Base-by-base conservation (phyloP, 2,329 filamentous ascomycete species). In the Dactylellina leptospora region DNA sequence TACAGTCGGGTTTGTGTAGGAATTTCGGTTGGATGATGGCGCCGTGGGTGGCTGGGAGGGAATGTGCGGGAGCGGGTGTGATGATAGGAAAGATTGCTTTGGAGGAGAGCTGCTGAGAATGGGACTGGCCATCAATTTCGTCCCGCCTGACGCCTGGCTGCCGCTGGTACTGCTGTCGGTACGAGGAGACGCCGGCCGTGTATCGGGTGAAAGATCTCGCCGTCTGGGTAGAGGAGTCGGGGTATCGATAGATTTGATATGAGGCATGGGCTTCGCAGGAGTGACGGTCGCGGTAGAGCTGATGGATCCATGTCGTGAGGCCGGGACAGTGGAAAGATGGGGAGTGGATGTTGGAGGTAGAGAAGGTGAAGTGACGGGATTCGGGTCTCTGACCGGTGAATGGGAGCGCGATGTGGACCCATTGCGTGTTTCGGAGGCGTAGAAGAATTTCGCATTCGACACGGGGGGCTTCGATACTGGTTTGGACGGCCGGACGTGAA, bases 361-460 rank as follows among this genome's bases (percentile, higher is more conserved):
- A n/a, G n/a, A n/a, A 42, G 62, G 62, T 18, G 62, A 68, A n/a
- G 62, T 53, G 28, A 68, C 11, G 13, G 16, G 27, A 25, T 44
- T 53, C 10, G 44, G 44, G 40, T 71, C 66, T 22, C 66, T 60
- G 42, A 71, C 66, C 3, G 66, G 66, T 4, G 66, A 71, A 51
- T 63, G 58, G 13, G 66, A 63, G 20, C 66, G 66, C 18, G 66
- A 71, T 6, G 58, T 63, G 3, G 66, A 63, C 36, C 66, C 66
- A 42, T 8, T 18, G 20, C 66, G 66, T 11, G 81, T 81, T 27
- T 88, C 87, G 79, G 91, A 90, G 70, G 88, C 90, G 78, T 92
- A 90, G 79, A 92, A 87, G 81, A 93, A 92, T 78, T 90, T 91
- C 79, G 77, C 63, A 47, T 71, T 51, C 23, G 76, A 77, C 30